Base-by-base conservation (phyloP, 768 basidiomycete species). In the Phanerochaete carnosa region DNA sequence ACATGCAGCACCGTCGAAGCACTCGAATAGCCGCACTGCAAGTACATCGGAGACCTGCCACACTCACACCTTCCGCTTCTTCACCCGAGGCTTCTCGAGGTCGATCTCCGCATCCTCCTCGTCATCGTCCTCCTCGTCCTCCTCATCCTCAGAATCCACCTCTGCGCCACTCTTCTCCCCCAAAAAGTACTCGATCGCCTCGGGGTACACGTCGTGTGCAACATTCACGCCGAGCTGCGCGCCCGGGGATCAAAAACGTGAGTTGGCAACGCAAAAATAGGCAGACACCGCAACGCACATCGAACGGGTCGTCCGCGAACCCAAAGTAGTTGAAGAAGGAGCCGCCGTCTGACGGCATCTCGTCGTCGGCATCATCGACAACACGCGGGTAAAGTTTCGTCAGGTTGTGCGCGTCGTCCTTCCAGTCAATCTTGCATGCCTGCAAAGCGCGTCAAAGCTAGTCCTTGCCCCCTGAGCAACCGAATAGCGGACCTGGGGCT, bases 311-410 rank as follows among this genome's bases (percentile, higher is more conserved):
- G 39, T 76, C 69, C 12, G 79, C 78, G 62, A 80, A 69, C 73
- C 90, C 92, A 62, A 94, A 93, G 70, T 89, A 88, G 76, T 93
- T 92, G 82, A 94, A 94, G 79, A 94, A 92, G 69, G 87, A 91
- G 58, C 92, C 92, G 52, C 81, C 74, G 52, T 94, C 92, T 26
- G 82, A 78, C 45, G 80, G 76, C 56, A 81, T 65, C 32, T 88
- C 87, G 26, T 84, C 82, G 19, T 89, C 90, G 26, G 82, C 83
- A 9, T 85, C 85, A 53, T 79, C 86, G 32, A 70, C 66, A 57
- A 84, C 80, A 33, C 87, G 85, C 39, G 92, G 90, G 72, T 94
- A 88, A 57, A 88, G 65, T 70, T 92, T 91, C 25, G 90, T 91
- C 70, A 94, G 69, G n/a, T 85, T 86, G 62, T 90, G 86, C 29